phyloP scores from a whole-genome alignment of 176 grass and related monocot species.

The Urochloa ruziziensis region DNA sequence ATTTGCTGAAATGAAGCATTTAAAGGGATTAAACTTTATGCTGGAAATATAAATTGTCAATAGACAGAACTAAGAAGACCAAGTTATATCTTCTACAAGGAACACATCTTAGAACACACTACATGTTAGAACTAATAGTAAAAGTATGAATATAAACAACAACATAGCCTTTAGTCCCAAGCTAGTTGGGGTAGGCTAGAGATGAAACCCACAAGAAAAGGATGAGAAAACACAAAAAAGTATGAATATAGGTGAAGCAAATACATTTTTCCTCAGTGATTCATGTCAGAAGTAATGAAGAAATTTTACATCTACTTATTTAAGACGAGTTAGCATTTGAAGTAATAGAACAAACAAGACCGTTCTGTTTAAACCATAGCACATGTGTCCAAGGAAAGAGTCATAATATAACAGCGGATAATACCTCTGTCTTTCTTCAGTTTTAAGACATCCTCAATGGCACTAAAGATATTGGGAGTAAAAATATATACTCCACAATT shows the following conservation, averaged over 20 bases:
- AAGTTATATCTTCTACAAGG: not conserved
- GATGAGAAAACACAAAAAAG: no score
- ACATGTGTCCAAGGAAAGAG: not conserved
- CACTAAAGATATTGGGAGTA: conserved; percentile 87
- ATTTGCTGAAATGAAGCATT: conserved; percentile 80
- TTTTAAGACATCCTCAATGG: conserved; percentile 85
- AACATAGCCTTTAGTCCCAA: no score
- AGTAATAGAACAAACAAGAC: not conserved
- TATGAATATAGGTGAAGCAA: not conserved
- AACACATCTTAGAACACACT: not conserved
- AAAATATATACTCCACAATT: conserved; percentile 99
- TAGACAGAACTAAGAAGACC: not conserved
- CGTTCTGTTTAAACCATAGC: not conserved
- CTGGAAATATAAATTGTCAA: conserved; percentile 1
- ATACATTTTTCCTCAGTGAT: not conserved
- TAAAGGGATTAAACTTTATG: conserved; percentile 29
- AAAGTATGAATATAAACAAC: not conserved
- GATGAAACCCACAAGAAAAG: no score
- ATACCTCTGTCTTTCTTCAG: conserved; percentile 91
- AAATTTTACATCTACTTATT: not conserved
- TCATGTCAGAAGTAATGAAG: not conserved
- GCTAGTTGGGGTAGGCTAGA: no score
- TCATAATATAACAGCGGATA: not conserved
- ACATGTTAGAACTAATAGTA: not conserved
- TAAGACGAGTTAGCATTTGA: not conserved